Evolutionary conservation across 306 rosid species (phyloP).

Genomic region (Psophocarpus tetragonolobus): DNA sequence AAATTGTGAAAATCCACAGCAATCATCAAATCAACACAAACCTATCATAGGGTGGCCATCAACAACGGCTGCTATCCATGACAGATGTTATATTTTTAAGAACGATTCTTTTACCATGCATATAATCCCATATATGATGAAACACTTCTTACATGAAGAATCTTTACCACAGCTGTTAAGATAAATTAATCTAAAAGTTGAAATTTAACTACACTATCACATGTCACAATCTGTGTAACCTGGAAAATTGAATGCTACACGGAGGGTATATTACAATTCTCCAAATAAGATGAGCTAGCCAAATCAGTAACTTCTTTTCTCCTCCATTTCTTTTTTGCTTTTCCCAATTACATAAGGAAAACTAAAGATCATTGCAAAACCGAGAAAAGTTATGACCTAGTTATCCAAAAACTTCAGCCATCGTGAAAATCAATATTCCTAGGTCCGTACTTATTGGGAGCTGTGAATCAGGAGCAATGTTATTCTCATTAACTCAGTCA

Average conservation of each 20-base stretch:
- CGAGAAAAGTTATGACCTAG: conserved; percentile 2
- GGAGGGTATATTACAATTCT: conserved; percentile 10
- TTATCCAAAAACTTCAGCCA: conserved; percentile 26
- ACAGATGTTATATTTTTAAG: too few species aligned
- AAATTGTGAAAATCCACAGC: neutral
- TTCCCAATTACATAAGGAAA: conserved; percentile 18
- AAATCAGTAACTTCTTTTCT: conserved; percentile 23
- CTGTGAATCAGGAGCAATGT: neutral
- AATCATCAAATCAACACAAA: conserved; percentile 4
- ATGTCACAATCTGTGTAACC: conserved; percentile 14
- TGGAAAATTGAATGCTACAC: neutral
- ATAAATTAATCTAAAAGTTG: conserved; percentile 19
- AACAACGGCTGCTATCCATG: neutral
- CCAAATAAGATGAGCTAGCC: conserved; percentile 16
- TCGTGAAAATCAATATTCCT: conserved; percentile 18
- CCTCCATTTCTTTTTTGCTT: neutral
- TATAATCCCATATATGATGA: neutral
- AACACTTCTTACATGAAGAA: neutral
- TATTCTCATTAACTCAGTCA: conserved; percentile 40
- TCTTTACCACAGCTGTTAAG: neutral
- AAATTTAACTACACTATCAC: conserved; percentile 1
- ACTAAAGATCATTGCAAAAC: conserved; percentile 30
- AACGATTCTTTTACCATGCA: too few species aligned
- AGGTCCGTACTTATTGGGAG: conserved; percentile 5
- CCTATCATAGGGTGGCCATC: neutral